Evolutionary conservation across 192 early-diverging fungal genomes (phyloP), one percentile per base, ranked within the genome.

Genomic region (Pilobolus umbonatus): DNA sequence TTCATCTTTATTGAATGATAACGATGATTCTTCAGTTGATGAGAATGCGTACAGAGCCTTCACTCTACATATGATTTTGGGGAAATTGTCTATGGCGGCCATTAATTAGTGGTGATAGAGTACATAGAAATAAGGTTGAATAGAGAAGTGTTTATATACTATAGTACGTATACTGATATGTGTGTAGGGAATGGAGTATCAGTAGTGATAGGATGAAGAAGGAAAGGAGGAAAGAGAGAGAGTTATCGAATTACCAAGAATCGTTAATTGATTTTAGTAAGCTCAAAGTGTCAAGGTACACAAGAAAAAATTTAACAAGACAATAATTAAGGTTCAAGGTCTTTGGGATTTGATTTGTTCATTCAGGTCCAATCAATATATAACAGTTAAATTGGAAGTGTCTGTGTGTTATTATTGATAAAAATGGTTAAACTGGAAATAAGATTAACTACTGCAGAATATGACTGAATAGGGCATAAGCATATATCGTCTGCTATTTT

Each of bases 1-100:
- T 62, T 96, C 92, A 58, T 86, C 92, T 58, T 82, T 80, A 31
- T 80, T 80, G 70, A 98, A 96, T 5, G 84, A 77, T 22, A 98
- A 80, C 29, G 82, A 85, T 17, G 89, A 85, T 44, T 80, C 69
- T 52, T 93, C 92, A 15, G 79, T 77, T 44, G 87, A 88, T 45
- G 80, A 65, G 76, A 93, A 98, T 62, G 93, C 86, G 67, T 94
- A 95, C 54, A 93, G 72, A 17, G 94, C 94, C 54, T 77, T 62
- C 21, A 87, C 85, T 46, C 65, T 55, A 36, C 71, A 73, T 29
- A 73, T 39, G 32, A 73, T 64, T 28, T 50, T 60, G 24, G 61
- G 71, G 8, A 38, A 24, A 25, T 29, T 34, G 21, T 9, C 22
- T 36, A 21, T 2, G 35, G 11, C 38, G 31, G 52, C 22, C 52